Evolutionary conservation across 1,139 yeast genomes (phyloP), one percentile per base, ranked within the genome.

Genomic region (Kodamaea arcana): DNA sequence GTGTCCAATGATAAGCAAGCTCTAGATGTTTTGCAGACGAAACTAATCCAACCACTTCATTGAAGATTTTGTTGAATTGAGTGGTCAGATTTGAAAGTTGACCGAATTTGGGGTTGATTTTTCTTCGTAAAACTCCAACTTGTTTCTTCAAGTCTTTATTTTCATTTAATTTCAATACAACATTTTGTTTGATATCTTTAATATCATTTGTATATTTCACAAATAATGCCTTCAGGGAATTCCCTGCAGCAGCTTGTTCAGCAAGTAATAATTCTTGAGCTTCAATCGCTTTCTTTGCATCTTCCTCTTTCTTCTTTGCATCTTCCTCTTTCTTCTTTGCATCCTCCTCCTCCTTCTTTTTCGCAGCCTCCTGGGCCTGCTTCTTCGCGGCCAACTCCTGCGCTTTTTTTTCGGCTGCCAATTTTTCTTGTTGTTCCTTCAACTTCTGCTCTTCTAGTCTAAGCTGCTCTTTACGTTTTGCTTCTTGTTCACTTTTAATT

Each of bases 71-170:
- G 2, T 57, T 53, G 32, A 87, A 65, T 50, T 92, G 96, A 3
- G 55, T 37, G 35, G 54, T 58, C 31, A 90, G 80, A 50, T 80
- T 80, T 1, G 97, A 87, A 40, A 94, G 65, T 60, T 92, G 97
- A 10, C 98, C 97, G 46, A 94, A 78, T 50, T 82, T 83, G 4
- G 96, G 94, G 50, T 87, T 87, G 45, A 92, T 76, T 48, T 81
- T 78, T 35, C 97, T 68, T 52, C 83, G 82, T 35, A 47, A 58
- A 54, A 52, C 57, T 20, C 72, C 70, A 17, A 71, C 62, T 14
- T 58, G 59, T 40, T 65, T 66, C 42, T 73, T 69, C 32, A 70
- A 51, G 15, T 65, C 71, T 21, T 67, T 62, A 39, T 78, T 62
- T 6, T 45, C 42, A 35, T 53, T 52, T 4, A 81, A 72, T 25